These are phyloP conservation scores for Trapa bicornis DNA, from an alignment of 345 rosid species.

Conservation along the genomic window DNA sequence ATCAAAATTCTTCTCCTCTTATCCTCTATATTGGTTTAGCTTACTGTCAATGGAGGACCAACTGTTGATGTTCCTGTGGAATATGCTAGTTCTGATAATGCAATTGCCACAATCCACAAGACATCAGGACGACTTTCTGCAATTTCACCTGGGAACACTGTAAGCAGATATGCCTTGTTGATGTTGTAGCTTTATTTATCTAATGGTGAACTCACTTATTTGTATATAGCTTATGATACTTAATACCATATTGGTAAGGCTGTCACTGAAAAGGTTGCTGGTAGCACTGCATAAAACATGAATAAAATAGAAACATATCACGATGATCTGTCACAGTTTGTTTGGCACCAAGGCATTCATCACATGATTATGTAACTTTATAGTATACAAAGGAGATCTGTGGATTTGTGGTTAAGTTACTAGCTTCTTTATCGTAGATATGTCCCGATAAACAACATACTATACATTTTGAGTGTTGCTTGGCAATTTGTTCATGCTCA, in stretches of 20 bases:
- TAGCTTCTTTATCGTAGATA: neutral
- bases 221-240: neutral
- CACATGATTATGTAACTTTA: neutral
- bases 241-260: neutral
- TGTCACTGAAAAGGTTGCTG: neutral
- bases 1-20: neutral
- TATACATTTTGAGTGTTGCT: neutral
- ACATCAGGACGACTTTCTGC: conserved; percentile 56
- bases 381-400: neutral
- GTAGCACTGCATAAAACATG: neutral
- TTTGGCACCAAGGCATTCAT: neutral
- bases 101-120: conserved; percentile 44
- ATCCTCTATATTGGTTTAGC: conserved; percentile 25
- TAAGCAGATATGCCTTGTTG: conserved; percentile 25
- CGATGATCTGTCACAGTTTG: neutral
- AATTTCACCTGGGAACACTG: conserved; percentile 78
- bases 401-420: neutral
- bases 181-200: conserved; percentile 2
- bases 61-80: conserved; percentile 55
- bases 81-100: conserved; percentile 44
- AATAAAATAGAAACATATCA: neutral
- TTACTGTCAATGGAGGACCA: conserved; percentile 77
- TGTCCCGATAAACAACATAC: neutral
- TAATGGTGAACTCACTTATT: neutral
- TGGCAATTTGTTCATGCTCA: neutral